Evolutionary conservation across 768 basidiomycete species (phyloP), one percentile per base, ranked within the genome.

Genomic region (Cantharellus anzutake): DNA sequence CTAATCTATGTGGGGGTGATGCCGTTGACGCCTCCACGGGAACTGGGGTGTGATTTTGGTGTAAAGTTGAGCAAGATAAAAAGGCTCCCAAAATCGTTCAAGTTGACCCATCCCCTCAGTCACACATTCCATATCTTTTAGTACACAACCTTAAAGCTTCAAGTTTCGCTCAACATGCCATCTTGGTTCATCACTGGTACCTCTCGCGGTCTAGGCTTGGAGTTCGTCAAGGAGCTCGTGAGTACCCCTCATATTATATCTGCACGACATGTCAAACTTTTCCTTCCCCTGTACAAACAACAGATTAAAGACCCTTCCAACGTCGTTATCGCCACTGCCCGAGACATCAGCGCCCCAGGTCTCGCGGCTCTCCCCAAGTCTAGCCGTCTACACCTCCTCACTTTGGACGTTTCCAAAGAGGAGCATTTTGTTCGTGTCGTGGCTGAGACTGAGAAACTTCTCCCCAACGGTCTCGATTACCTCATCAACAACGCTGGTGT

Each of bases 161-260:
- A 29, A 29, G 20, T 29, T 29, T 29, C 20, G 20, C 44, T 55
- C 56, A 57, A 14, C 40, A 57, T 57, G 56, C 56, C 56, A 44
- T 61, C 60, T 44, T 61, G 59, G 37, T 60, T 61, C 11, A 59
- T 61, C 20, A 59, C 57, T 42, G 61, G 61, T 42, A 58, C 59
- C 37, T 48, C 41, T 42, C 59, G 51, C 5, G 61, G 61, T 2
- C 40, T 61, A 4, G 61, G 61, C 20, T 40, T 61, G 20, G 61
- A 48, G 34, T 53, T 61, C 38, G 51, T 51, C 5, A 53, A 60
- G 59, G 41, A 61, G 60, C 59, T 61, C 3, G 57, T 60, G 42
- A 20, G 57, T 39, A 3, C 20, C 16, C 29, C 39, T 3, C 11
- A 1, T 37, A 11, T 55, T 37, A 7, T 11, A 11, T 7, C 11